These are phyloP conservation scores for Apiotrichum laibachii DNA, from an alignment of 1,284 basidiomycete genomes.

Conservation along the genomic window DNA sequence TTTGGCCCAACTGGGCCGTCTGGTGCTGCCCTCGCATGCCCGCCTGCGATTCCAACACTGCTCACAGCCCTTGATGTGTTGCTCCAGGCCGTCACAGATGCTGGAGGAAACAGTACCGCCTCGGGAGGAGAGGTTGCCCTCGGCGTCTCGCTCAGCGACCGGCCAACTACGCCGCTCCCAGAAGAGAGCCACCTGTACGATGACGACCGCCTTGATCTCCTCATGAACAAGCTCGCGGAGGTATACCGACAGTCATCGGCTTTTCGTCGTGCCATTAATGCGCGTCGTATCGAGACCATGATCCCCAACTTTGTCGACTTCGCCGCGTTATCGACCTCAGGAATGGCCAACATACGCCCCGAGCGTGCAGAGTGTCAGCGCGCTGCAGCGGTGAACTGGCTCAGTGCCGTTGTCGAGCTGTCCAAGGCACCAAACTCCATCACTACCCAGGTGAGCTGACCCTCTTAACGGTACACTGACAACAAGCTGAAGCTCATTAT, in stretches of 20 bases:
- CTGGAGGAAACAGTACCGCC: slow-evolving; percentile 1
- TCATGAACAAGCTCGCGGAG: slow-evolving; percentile 35
- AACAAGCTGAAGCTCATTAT: slow-evolving; percentile 36
- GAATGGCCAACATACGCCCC: slow-evolving; percentile 10
- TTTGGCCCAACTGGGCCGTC: slow-evolving; percentile 22
- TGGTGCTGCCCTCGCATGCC: slow-evolving; percentile 26
- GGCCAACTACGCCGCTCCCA: not conserved
- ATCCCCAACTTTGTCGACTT: slow-evolving; percentile 47
- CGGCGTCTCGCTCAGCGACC: not conserved
- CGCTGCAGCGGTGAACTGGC: slow-evolving; percentile 28
- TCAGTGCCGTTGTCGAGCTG: slow-evolving; percentile 32
- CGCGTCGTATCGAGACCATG: slow-evolving; percentile 41
- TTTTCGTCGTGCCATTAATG: slow-evolving; percentile 36
- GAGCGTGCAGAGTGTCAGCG: slow-evolving; percentile 28
- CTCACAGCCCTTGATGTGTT: slow-evolving; percentile 40
- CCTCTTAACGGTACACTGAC: not conserved
- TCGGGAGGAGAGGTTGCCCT: not conserved
- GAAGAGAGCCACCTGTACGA: slow-evolving; percentile 7
- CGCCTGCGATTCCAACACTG: slow-evolving; percentile 32
- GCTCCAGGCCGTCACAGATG: slow-evolving; percentile 28
- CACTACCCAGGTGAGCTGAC: slow-evolving; percentile 35
- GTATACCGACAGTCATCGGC: slow-evolving; percentile 32
- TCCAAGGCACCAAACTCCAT: slow-evolving; percentile 35
- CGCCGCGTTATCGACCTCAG: slow-evolving; percentile 35
- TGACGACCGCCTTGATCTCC: slow-evolving; percentile 28